Evolutionary conservation across 768 basidiomycete genomes (phyloP).

Genomic region (Tulasnella sp.): DNA sequence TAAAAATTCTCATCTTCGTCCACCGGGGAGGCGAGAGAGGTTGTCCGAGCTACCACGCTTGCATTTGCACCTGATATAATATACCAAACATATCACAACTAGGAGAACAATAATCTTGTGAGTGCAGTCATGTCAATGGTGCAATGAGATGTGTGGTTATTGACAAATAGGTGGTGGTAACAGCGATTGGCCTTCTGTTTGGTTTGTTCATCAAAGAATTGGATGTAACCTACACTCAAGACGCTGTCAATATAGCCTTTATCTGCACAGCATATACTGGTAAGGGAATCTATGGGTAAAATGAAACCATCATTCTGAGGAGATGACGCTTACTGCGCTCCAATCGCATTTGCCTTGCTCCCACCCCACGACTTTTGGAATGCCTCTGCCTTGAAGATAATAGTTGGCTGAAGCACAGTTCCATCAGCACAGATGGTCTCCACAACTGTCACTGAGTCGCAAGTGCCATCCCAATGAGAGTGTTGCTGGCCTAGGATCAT

Average conservation of each 20-base stretch:
- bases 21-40: too few species aligned
- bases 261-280: background rate
- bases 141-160: background rate
- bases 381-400: conserved; percentile 30
- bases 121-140: too few species aligned
- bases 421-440: conserved; percentile 32
- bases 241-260: background rate
- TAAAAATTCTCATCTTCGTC: conserved; percentile 26
- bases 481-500: too few species aligned
- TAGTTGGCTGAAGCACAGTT: conserved; percentile 17
- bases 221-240: background rate
- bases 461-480: conserved; percentile 16
- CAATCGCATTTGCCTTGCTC: background rate
- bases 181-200: background rate
- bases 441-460: conserved; percentile 27
- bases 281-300: background rate
- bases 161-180: background rate
- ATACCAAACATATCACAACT: too few species aligned
- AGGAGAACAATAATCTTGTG: too few species aligned
- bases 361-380: background rate
- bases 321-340: background rate
- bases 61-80: too few species aligned
- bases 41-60: too few species aligned
- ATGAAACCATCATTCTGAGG: background rate
- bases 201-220: background rate